phyloP scores from a whole-genome alignment of 2,329 filamentous ascomycete species.

The Alternaria solani region DNA sequence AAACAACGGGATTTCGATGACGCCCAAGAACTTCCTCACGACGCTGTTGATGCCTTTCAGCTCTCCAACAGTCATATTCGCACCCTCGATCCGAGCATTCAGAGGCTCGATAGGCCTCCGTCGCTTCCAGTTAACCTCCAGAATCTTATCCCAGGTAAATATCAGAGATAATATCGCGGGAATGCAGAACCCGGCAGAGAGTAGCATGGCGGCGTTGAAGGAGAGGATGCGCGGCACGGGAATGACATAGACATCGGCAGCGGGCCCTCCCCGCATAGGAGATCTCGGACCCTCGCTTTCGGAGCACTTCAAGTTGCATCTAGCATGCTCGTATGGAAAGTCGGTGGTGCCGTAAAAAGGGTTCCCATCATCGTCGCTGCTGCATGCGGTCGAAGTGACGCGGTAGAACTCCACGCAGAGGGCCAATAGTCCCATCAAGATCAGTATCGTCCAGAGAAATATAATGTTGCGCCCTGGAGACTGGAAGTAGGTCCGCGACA shows the following conservation, averaged over 20 bases:
- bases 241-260: conserved; percentile 70
- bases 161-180: conserved; percentile 69
- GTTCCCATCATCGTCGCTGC: conserved; percentile 49
- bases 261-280: conserved; percentile 62
- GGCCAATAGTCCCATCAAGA: conserved; percentile 68
- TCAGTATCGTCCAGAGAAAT: conserved; percentile 69
- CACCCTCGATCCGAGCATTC: conserved; percentile 60
- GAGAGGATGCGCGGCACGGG: conserved; percentile 64
- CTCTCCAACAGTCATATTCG: conserved; percentile 61
- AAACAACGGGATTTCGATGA: conserved; percentile 67
- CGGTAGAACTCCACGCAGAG: conserved; percentile 72
- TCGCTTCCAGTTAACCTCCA: conserved; percentile 67
- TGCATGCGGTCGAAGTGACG: conserved; percentile 56
- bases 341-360: conserved; percentile 48
- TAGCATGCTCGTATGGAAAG: conserved; percentile 57
- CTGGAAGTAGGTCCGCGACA: conserved; percentile 71
- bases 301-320: conserved; percentile 61
- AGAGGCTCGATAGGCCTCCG: conserved; percentile 47
- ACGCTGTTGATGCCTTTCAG: conserved; percentile 56
- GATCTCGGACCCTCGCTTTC: conserved; percentile 60
- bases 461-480: conserved; percentile 71
- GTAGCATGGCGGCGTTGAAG: conserved; percentile 67
- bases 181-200: conserved; percentile 71
- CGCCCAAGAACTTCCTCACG: conserved; percentile 48
- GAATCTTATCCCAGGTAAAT: conserved; percentile 70